phyloP scores from a whole-genome alignment of 495 filamentous ascomycete genomes.

The Pseudoneurospora amorphoporcata region DNA sequence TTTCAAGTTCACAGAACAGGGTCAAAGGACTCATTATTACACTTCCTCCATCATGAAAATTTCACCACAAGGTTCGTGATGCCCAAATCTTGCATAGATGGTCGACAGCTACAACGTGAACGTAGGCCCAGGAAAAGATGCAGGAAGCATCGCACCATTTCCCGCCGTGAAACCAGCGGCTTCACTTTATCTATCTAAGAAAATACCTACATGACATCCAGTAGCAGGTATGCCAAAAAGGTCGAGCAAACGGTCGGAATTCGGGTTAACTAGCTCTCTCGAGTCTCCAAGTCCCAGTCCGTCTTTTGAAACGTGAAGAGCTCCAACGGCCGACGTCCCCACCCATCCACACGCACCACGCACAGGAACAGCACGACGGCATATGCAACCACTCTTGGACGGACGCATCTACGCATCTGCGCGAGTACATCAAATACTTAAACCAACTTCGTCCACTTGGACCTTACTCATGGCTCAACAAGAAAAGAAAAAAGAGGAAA shows the following conservation, averaged over 20 bases:
- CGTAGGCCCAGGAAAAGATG: neutral
- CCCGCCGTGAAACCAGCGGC: neutral
- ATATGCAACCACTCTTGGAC: neutral
- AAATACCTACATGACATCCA: neutral
- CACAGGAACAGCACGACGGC: neutral
- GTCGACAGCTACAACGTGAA: neutral
- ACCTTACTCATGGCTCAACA: neutral
- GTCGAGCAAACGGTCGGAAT: neutral
- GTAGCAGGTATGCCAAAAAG: neutral
- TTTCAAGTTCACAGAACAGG: neutral
- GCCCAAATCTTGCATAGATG: neutral
- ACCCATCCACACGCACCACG: neutral
- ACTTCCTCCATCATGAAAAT: neutral
- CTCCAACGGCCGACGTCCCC: neutral
- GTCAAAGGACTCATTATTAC: neutral
- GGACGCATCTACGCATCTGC: neutral
- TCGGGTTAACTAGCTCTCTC: neutral
- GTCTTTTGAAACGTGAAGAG: neutral
- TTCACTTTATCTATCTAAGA: neutral
- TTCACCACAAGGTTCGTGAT: neutral
- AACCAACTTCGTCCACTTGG: neutral
- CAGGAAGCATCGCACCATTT: neutral
- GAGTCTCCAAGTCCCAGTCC: neutral
- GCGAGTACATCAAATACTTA: neutral
- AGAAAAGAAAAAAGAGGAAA: no score